Conservation (phyloP, 192 early-diverging fungal genomes). For the Coemansia sp. region DNA sequence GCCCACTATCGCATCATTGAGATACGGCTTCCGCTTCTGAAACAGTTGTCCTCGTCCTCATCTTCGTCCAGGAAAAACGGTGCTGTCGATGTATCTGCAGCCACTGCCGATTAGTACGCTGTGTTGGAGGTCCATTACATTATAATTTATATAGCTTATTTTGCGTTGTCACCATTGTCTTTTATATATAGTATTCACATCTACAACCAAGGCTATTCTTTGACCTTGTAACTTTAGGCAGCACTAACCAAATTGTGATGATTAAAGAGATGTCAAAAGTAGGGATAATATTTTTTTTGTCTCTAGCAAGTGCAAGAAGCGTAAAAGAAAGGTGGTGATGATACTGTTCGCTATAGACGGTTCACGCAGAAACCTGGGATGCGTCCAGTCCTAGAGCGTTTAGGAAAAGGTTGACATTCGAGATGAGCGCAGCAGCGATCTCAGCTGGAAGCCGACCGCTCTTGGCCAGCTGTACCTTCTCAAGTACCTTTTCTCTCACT, state of each 20-base stretch:
- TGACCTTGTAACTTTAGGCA: no score
- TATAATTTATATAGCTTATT: no score
- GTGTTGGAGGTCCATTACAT: not conserved
- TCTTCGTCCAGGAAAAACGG: slow-evolving; percentile 2
- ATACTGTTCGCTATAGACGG: not conserved
- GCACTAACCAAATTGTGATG: no score
- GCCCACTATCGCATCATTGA: slow-evolving; percentile 44
- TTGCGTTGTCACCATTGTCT: no score
- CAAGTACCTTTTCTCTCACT: slow-evolving; percentile 80
- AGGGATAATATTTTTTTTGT: not conserved
- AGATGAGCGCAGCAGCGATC: slow-evolving; percentile 64
- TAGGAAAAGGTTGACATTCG: slow-evolving; percentile 94
- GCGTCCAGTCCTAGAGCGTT: slow-evolving; percentile 91
- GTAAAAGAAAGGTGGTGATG: not conserved
- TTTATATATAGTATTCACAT: no score
- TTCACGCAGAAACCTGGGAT: slow-evolving; percentile 37
- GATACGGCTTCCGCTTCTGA: slow-evolving; percentile 42
- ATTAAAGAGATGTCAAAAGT: no score
- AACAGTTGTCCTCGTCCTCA: slow-evolving; percentile 15
- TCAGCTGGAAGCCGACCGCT: slow-evolving; percentile 60
- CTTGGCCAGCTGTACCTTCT: slow-evolving; percentile 69
- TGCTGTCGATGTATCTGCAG: not conserved
- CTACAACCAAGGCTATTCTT: no score
- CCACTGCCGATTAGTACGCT: not conserved
- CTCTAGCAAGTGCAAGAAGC: not conserved